Percentiles rank a stretch among this genome's conserved stretches.
Conservation (phyloP, 805 yeast species). For the Nakazawaea ishiwadae region DNA sequence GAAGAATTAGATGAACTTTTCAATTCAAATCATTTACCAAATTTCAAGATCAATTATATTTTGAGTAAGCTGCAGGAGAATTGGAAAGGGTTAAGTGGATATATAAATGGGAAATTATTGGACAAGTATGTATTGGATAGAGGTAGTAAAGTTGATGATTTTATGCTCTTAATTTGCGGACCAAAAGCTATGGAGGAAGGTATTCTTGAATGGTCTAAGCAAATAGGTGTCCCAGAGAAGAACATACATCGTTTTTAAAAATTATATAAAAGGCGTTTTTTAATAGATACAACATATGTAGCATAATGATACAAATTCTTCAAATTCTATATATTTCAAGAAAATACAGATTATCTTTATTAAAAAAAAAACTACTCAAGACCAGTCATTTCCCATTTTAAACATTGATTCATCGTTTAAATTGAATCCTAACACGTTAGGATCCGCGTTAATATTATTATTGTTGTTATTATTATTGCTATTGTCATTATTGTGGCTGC, state of each 20-base stretch:
- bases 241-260: slow-evolving; percentile 19
- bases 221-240: slow-evolving; percentile 13
- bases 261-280: background rate
- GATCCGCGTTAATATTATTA: no score
- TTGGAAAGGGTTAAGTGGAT: slow-evolving; percentile 37
- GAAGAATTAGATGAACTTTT: slow-evolving; percentile 36
- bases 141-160: slow-evolving; percentile 20
- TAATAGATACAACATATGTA: background rate
- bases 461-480: no score
- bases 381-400: no score
- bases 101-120: slow-evolving; percentile 35
- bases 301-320: no score
- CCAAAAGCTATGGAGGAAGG: slow-evolving; percentile 37
- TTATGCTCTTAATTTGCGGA: slow-evolving; percentile 45
- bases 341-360: no score
- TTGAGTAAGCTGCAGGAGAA: slow-evolving; percentile 22
- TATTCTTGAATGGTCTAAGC: slow-evolving; percentile 15
- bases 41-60: slow-evolving; percentile 37
- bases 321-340: slow-evolving; percentile 5
- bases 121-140: slow-evolving; percentile 28
- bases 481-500: background rate
- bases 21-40: slow-evolving; percentile 31
- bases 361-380: no score
- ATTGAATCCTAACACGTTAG: no score
- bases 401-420: no score